Evolutionary conservation across 2,329 filamentous ascomycete genomes (phyloP).

Genomic region (Paracamarosporium sp.): DNA sequence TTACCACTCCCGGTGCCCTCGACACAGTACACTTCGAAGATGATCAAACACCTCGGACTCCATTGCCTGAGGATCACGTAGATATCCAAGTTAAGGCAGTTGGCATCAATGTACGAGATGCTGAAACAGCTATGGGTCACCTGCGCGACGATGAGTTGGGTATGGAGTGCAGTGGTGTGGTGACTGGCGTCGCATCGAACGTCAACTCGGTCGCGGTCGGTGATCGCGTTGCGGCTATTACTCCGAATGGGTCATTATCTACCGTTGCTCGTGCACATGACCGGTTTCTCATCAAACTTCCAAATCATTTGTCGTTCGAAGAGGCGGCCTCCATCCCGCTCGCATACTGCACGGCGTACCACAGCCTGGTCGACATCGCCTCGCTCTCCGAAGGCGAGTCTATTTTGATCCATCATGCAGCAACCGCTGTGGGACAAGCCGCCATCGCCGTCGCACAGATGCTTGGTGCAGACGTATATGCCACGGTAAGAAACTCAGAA

Average conservation of each 20-base stretch:
- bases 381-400: slow-evolving; percentile 40
- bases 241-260: slow-evolving; percentile 23
- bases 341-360: slow-evolving; percentile 29
- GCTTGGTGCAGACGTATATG: slow-evolving; percentile 28
- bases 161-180: slow-evolving; percentile 23
- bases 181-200: slow-evolving; percentile 16
- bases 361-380: slow-evolving; percentile 38
- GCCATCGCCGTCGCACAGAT: slow-evolving; percentile 31
- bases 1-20: slow-evolving; percentile 20
- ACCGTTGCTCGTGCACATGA: slow-evolving; percentile 24
- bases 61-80: slow-evolving; percentile 28
- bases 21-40: slow-evolving; percentile 29
- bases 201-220: slow-evolving; percentile 27
- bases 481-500: slow-evolving; percentile 30
- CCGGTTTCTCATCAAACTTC: slow-evolving; percentile 25
- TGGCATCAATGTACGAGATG: slow-evolving; percentile 19
- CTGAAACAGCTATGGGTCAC: slow-evolving; percentile 33
- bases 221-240: slow-evolving; percentile 32
- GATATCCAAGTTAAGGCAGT: slow-evolving; percentile 45
- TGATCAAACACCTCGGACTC: slow-evolving; percentile 5
- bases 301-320: slow-evolving; percentile 29
- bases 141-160: slow-evolving; percentile 18
- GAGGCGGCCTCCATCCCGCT: slow-evolving; percentile 27
- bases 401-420: slow-evolving; percentile 37
- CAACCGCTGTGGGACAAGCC: slow-evolving; percentile 37